A percentile compares a stretch with the other conserved stretches of the same genome.
These are phyloP conservation scores for Tephrocybe sp. DNA, from an alignment of 768 basidiomycete species.

Conservation along the genomic window DNA sequence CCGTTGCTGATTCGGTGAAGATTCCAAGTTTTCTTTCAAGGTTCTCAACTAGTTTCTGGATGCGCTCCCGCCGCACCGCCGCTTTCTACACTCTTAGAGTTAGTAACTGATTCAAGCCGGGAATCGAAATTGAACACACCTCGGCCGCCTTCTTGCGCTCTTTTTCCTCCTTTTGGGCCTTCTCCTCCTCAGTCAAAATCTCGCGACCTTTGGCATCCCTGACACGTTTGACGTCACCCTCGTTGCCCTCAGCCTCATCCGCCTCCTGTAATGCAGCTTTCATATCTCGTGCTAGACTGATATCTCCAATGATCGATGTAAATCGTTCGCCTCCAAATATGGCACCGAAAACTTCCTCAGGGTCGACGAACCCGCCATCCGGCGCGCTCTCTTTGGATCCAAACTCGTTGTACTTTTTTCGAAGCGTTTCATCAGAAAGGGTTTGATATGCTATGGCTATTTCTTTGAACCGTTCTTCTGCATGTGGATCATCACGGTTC, in stretches of 20 bases:
- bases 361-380: slow-evolving; percentile 86
- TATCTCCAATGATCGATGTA: slow-evolving; percentile 82
- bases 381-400: slow-evolving; percentile 80
- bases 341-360: slow-evolving; percentile 75
- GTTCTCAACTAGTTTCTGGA: slow-evolving; percentile 73
- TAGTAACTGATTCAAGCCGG: background rate
- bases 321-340: slow-evolving; percentile 91
- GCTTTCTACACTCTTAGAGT: slow-evolving; percentile 59
- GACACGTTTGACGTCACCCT: slow-evolving; percentile 52
- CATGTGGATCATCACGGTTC: slow-evolving; percentile 81
- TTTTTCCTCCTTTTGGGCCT: slow-evolving; percentile 71
- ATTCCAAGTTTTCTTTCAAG: slow-evolving; percentile 81
- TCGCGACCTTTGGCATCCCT: slow-evolving; percentile 53
- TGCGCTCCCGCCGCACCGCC: slow-evolving; percentile 70
- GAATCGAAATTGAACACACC: slow-evolving; percentile 41
- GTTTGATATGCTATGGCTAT: slow-evolving; percentile 91
- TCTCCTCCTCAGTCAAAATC: slow-evolving; percentile 67
- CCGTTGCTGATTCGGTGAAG: slow-evolving; percentile 79
- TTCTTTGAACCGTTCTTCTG: slow-evolving; percentile 86
- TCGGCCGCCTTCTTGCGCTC: slow-evolving; percentile 63
- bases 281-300: slow-evolving; percentile 88
- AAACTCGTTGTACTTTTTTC: slow-evolving; percentile 89
- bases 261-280: slow-evolving; percentile 89
- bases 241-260: slow-evolving; percentile 60
- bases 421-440: slow-evolving; percentile 70